Evolutionary conservation across 1,139 yeast genomes (phyloP).

Genomic region (Hemisphaericaspora lyxosophila): DNA sequence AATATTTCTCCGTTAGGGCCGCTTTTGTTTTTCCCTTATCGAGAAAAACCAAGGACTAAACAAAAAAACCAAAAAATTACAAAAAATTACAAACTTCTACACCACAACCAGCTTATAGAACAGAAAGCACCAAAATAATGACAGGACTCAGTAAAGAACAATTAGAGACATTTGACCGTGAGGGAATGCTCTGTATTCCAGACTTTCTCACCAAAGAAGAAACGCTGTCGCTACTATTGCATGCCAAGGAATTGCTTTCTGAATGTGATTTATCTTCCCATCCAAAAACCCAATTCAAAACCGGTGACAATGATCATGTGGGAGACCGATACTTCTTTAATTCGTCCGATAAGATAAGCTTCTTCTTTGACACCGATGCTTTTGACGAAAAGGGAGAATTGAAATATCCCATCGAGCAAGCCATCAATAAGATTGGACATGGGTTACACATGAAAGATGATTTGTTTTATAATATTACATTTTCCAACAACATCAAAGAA

Average conservation of each 20-base stretch:
- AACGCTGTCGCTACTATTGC: slow-evolving; percentile 37
- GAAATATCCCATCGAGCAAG: slow-evolving; percentile 50
- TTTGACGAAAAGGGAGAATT: slow-evolving; percentile 53
- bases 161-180: slow-evolving; percentile 42
- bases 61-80: too few species aligned
- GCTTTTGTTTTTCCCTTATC: too few species aligned
- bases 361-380: slow-evolving; percentile 73
- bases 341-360: slow-evolving; percentile 68
- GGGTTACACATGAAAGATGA: slow-evolving; percentile 62
- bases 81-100: too few species aligned
- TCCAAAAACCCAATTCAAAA: slow-evolving; percentile 71
- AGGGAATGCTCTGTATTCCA: slow-evolving; percentile 66
- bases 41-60: too few species aligned
- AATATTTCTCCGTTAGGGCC: too few species aligned
- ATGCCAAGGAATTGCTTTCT: slow-evolving; percentile 46
- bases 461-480: slow-evolving; percentile 49
- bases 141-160: slow-evolving; percentile 37
- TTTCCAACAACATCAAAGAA: slow-evolving; percentile 47
- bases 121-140: too few species aligned
- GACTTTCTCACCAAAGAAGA: slow-evolving; percentile 49
- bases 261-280: slow-evolving; percentile 57
- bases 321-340: slow-evolving; percentile 74
- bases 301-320: slow-evolving; percentile 63
- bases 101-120: too few species aligned
- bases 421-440: slow-evolving; percentile 80